Conservation (phyloP, 2,329 filamentous ascomycete genomes). For the Samsoniella hepiali region DNA sequence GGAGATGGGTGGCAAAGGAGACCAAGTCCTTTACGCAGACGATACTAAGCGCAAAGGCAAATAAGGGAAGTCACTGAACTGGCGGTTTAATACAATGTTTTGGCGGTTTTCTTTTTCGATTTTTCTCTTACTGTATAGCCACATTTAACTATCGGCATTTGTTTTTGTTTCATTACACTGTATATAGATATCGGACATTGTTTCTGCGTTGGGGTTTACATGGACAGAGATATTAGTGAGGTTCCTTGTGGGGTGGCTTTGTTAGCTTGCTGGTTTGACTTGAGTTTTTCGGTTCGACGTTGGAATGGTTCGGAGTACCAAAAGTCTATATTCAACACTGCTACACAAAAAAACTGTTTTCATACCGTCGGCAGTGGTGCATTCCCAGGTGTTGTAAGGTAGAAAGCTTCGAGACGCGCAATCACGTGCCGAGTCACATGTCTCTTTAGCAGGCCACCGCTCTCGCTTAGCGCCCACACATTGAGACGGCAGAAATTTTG, state of each 20-base stretch:
- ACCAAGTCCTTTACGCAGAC: slow-evolving; percentile 71
- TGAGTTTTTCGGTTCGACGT: slow-evolving; percentile 5
- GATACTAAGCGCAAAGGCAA: slow-evolving; percentile 41
- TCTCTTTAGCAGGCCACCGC: slow-evolving; percentile 32
- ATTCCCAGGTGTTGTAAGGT: neutral
- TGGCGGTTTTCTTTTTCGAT: neutral
- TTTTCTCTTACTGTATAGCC: slow-evolving; percentile 4
- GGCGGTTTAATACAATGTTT: neutral
- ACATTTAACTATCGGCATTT: slow-evolving; percentile 6
- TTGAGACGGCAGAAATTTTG: slow-evolving; percentile 37
- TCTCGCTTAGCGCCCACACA: slow-evolving; percentile 43
- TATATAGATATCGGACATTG: slow-evolving; percentile 16
- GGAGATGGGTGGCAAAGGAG: slow-evolving; percentile 80
- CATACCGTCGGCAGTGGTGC: neutral
- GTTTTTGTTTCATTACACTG: slow-evolving; percentile 1
- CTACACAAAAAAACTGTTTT: neutral
- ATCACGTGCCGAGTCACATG: slow-evolving; percentile 28
- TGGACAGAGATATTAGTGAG: neutral
- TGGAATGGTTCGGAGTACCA: slow-evolving; percentile 12
- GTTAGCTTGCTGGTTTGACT: slow-evolving; percentile 4
- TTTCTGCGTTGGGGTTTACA: neutral
- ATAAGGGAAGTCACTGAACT: slow-evolving; percentile 15
- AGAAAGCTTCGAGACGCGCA: neutral
- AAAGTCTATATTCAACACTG: slow-evolving; percentile 11
- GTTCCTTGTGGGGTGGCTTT: neutral